A percentile compares a stretch with the other conserved stretches of the same genome.
Conservation (phyloP, 2,329 filamentous ascomycete genomes). For the Hypoxylon sp. region DNA sequence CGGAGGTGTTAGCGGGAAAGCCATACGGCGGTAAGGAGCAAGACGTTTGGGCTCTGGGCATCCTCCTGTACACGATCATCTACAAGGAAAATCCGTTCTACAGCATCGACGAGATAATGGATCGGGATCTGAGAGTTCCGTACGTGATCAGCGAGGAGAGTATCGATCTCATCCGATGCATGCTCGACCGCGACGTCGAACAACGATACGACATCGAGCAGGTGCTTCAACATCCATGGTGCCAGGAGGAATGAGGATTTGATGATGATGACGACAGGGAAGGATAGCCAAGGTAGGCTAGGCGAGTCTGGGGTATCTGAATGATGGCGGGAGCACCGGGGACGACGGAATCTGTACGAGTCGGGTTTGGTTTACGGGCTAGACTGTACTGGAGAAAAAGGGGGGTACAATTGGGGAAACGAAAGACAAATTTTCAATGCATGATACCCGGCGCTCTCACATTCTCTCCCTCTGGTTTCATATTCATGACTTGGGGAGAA, state of each 20-base stretch:
- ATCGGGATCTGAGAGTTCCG: constrained; percentile 90
- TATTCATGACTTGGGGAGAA: constrained; percentile 5
- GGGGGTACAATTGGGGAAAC: constrained; percentile 21
- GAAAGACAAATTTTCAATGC: constrained; percentile 28
- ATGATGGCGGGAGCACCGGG: too few species aligned
- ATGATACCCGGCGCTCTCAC: constrained; percentile 34
- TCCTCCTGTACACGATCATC: constrained; percentile 96
- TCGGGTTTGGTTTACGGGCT: constrained; percentile 21
- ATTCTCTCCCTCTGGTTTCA: constrained; percentile 20
- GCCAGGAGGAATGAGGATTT: constrained; percentile 44
- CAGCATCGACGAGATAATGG: constrained; percentile 98
- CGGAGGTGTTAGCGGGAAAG: constrained; percentile 93
- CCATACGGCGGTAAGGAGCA: constrained; percentile 96
- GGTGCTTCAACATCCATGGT: constrained; percentile 92
- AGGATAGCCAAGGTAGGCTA: constrained; percentile 4
- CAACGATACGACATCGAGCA: constrained; percentile 85
- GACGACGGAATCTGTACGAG: constrained; percentile 20
- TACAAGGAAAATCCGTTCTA: constrained; percentile 99
- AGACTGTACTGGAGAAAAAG: constrained; percentile 28
- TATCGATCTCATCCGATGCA: constrained; percentile 87
- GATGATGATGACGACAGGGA: constrained; percentile 6
- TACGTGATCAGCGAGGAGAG: constrained; percentile 90
- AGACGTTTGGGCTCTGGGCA: constrained; percentile 97
- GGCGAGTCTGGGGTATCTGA: too few species aligned
- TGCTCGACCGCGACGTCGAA: constrained; percentile 91